Conservation (phyloP, 1,284 basidiomycete genomes). For the Lentinula novae-zelandiae region DNA sequence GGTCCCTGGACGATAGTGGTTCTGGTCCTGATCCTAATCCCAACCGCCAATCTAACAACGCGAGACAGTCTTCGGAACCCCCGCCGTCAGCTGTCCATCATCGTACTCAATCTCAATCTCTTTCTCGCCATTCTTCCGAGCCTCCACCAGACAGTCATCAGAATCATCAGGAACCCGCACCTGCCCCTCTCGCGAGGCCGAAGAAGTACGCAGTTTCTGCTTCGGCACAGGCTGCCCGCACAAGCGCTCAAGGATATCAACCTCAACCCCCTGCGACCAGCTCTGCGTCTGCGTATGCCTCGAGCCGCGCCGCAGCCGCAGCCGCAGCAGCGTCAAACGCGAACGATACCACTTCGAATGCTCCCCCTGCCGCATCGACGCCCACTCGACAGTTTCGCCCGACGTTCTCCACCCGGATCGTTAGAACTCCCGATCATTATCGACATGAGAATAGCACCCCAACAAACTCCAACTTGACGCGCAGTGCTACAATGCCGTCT, state of each 20-base stretch:
- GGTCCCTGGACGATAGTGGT: slow-evolving; percentile 26
- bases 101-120: not conserved
- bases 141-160: not conserved
- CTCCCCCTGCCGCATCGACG: slow-evolving; percentile 37
- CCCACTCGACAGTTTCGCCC: slow-evolving; percentile 48
- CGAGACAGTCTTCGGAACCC: slow-evolving; percentile 16
- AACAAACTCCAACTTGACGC: slow-evolving; percentile 19
- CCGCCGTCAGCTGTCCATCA: slow-evolving; percentile 8
- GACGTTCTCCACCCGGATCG: slow-evolving; percentile 62
- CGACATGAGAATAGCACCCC: not conserved
- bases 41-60: not conserved
- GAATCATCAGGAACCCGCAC: not conserved
- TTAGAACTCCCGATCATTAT: slow-evolving; percentile 63
- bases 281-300: slow-evolving; percentile 10
- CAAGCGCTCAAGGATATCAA: not conserved
- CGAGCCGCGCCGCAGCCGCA: slow-evolving; percentile 8
- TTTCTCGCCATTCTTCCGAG: slow-evolving; percentile 18
- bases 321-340: not conserved
- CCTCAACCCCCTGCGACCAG: slow-evolving; percentile 8
- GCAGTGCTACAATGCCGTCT: slow-evolving; percentile 22
- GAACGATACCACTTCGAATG: not conserved
- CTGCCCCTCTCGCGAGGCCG: slow-evolving; percentile 13
- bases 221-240: not conserved
- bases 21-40: slow-evolving; percentile 13
- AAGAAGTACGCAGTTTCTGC: slow-evolving; percentile 6